Percentiles rank a stretch among this genome's conserved stretches.
phyloP scores from a whole-genome alignment of 129 eudicot genomes.

The Tagetes erecta region DNA sequence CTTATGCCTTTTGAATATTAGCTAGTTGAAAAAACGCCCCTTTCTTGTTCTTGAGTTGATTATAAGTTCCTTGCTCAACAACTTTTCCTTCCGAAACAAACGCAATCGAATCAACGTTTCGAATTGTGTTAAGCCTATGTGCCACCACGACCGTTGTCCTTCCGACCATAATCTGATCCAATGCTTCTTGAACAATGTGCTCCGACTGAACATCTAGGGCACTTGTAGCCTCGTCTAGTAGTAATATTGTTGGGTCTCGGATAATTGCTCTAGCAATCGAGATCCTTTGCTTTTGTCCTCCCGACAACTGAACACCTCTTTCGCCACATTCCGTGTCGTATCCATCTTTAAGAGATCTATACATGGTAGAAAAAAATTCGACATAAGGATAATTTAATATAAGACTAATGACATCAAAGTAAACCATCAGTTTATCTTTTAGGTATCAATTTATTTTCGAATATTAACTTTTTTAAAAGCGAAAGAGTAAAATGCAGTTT shows the following conservation, averaged over 20 bases:
- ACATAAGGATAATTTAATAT: too few species aligned
- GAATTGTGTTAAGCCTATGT: constrained; percentile 78
- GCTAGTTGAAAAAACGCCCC: constrained; percentile 89
- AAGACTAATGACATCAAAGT: too few species aligned
- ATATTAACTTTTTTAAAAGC: too few species aligned
- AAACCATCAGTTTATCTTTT: too few species aligned
- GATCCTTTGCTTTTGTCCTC: constrained; percentile 89
- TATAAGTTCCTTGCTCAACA: constrained; percentile 67
- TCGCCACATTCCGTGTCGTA: constrained; percentile 91
- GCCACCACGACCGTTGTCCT: constrained; percentile 91
- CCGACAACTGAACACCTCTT: constrained; percentile 85
- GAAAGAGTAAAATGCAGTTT: too few species aligned
- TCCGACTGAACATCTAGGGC: constrained; percentile 88
- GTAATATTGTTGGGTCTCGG: constrained; percentile 56
- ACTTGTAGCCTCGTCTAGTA: constrained; percentile 89
- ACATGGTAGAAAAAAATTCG: background rate
- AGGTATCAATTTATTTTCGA: too few species aligned
- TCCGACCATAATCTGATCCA: constrained; percentile 84
- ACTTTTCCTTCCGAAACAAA: constrained; percentile 80
- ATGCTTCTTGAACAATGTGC: constrained; percentile 80
- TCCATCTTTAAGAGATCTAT: constrained; percentile 76
- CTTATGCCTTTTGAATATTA: constrained; percentile 54
- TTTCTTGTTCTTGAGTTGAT: constrained; percentile 64
- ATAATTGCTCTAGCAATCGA: constrained; percentile 86
- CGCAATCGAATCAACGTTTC: constrained; percentile 71